Evolutionary conservation across 1,139 yeast species (phyloP).

Genomic region (Yamadazyma sp.): DNA sequence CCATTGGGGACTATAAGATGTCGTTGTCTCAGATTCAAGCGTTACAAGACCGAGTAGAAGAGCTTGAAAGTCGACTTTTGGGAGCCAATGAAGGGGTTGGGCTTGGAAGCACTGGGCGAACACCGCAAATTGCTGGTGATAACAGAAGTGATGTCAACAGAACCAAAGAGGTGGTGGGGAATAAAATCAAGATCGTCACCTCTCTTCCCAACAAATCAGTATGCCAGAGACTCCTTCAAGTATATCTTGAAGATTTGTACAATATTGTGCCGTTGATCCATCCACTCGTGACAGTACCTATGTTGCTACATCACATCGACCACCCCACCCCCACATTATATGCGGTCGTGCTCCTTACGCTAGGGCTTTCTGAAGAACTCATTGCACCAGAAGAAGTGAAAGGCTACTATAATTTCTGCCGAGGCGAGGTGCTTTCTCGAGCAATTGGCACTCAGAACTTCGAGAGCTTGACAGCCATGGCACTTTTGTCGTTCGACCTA

Average conservation of each 20-base stretch:
- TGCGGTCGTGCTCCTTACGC: not conserved
- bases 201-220: not conserved
- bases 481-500: not conserved
- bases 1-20: constrained; percentile 1
- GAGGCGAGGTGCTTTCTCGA: constrained; percentile 2
- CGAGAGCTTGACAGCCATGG: constrained; percentile 3
- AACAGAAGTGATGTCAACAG: too few relatives aligned
- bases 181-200: not conserved
- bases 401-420: not conserved
- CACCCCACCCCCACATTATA: constrained; percentile 1
- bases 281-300: constrained; percentile 1
- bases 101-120: too few relatives aligned
- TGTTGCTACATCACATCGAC: not conserved
- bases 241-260: constrained; percentile 4
- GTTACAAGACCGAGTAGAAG: not conserved
- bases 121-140: too few relatives aligned
- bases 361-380: not conserved
- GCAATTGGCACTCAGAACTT: constrained; percentile 2
- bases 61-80: constrained; percentile 2
- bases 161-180: too few relatives aligned
- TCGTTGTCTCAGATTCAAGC: not conserved
- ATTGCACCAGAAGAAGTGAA: not conserved
- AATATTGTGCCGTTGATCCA: constrained; percentile 1
- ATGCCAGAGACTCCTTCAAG: constrained; percentile 1
- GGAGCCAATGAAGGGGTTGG: too few relatives aligned